phyloP scores from a whole-genome alignment of 169 alveolate genomes.

The Cryptosporidium muris region DNA sequence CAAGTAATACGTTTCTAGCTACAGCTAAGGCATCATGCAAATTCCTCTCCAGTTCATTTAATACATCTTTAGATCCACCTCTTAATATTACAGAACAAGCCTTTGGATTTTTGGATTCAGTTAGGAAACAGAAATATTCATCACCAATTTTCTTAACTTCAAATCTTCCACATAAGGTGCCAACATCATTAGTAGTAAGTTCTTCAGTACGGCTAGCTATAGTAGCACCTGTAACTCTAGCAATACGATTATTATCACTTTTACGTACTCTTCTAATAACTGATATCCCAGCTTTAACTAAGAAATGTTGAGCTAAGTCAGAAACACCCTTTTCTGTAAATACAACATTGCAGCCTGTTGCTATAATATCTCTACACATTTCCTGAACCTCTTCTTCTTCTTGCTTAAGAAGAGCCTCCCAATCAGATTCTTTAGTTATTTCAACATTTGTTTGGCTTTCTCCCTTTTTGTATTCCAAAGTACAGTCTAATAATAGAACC shows the following conservation, averaged over 20 bases:
- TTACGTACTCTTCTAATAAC: constrained; percentile 92
- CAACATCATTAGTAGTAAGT: constrained; percentile 90
- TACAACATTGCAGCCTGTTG: constrained; percentile 95
- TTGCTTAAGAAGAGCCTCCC: constrained; percentile 91
- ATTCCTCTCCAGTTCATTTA: constrained; percentile 96
- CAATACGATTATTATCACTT: constrained; percentile 97
- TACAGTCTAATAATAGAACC: constrained; percentile 94
- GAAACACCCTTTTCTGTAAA: constrained; percentile 98
- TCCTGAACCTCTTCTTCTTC: constrained; percentile 96
- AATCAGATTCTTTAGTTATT: constrained; percentile 94
- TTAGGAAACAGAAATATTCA: constrained; percentile 84
- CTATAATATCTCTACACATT: constrained; percentile 95
- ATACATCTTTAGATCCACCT: constrained; percentile 99
- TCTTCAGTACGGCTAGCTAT: constrained; percentile 98
- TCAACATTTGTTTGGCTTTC: constrained; percentile 97
- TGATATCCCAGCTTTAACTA: constrained; percentile 92
- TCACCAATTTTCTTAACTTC: constrained; percentile 93
- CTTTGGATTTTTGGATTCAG: constrained; percentile 91
- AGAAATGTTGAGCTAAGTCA: constrained; percentile 95
- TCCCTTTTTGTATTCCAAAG: constrained; percentile 98
- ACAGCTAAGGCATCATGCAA: constrained; percentile 97
- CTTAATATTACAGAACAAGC: constrained; percentile 97
- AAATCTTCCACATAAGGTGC: constrained; percentile 94
- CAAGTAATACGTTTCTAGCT: constrained; percentile 94
- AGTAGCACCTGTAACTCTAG: constrained; percentile 96